phyloP scores from a whole-genome alignment of 2,329 filamentous ascomycete species.

The Colletotrichum sp. region DNA sequence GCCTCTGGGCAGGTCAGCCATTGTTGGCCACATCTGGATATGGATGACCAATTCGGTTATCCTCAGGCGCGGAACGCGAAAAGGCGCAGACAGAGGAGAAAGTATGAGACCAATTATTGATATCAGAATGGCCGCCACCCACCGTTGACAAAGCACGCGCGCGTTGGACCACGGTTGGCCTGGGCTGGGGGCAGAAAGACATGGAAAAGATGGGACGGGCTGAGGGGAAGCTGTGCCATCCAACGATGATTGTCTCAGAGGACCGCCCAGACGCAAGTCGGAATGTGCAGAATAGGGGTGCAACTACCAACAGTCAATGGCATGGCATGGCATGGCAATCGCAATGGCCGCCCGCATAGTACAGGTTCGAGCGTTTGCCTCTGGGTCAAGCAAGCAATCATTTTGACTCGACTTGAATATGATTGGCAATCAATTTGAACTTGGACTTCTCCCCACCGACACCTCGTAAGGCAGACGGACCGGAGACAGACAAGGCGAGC shows the following conservation, averaged over 20 bases:
- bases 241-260: slow-evolving; percentile 9
- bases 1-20: background rate
- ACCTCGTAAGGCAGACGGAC: background rate
- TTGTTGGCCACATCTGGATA: background rate
- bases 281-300: slow-evolving; percentile 3
- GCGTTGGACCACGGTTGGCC: background rate
- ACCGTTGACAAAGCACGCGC: background rate
- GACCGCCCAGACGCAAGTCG: background rate
- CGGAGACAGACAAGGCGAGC: background rate
- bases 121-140: background rate
- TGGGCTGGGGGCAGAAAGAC: background rate
- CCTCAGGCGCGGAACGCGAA: background rate
- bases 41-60: background rate
- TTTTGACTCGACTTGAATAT: background rate
- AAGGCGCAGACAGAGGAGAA: background rate
- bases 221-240: background rate
- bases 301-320: background rate
- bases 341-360: background rate
- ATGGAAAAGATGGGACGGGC: background rate
- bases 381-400: background rate
- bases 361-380: background rate
- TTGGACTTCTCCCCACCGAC: background rate
- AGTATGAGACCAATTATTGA: background rate
- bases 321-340: background rate
- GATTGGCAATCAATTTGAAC: background rate